phyloP scores from a whole-genome alignment of 106 monocot species.

The Acorus calamus region DNA sequence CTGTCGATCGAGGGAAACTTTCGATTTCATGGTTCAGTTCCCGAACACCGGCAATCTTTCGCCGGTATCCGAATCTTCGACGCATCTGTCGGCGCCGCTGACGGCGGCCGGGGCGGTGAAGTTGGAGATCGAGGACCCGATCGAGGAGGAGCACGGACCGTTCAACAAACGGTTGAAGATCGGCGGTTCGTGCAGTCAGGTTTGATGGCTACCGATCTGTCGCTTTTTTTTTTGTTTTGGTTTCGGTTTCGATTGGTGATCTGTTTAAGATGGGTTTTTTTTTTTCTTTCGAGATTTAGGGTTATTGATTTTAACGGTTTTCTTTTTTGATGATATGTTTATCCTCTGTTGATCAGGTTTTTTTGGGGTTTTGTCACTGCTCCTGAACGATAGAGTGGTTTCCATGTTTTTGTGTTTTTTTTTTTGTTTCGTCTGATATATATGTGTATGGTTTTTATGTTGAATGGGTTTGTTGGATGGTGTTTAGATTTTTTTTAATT shows the following conservation, averaged over 20 bases:
- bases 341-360: background rate
- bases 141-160: constrained; percentile 59
- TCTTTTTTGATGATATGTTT: background rate
- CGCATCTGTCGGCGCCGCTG: constrained; percentile 2
- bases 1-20: background rate
- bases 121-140: constrained; percentile 48
- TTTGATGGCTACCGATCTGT: constrained; percentile 3
- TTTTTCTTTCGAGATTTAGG: background rate
- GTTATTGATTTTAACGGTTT: background rate
- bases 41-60: constrained; percentile 23
- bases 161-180: constrained; percentile 32
- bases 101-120: constrained; percentile 27
- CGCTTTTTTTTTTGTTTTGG: background rate
- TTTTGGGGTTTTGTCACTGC: background rate
- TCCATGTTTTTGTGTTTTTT: too few species aligned
- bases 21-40: constrained; percentile 39
- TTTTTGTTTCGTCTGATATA: too few species aligned
- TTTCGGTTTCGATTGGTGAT: background rate
- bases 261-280: too few species aligned
- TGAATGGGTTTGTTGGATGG: background rate
- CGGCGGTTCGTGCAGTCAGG: constrained; percentile 17
- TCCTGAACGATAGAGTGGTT: background rate
- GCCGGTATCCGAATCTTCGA: constrained; percentile 10
- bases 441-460: background rate
- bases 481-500: background rate